Evolutionary conservation across 768 basidiomycete genomes (phyloP), one percentile per base, ranked within the genome.

Genomic region (Psilocybe cubensis): DNA sequence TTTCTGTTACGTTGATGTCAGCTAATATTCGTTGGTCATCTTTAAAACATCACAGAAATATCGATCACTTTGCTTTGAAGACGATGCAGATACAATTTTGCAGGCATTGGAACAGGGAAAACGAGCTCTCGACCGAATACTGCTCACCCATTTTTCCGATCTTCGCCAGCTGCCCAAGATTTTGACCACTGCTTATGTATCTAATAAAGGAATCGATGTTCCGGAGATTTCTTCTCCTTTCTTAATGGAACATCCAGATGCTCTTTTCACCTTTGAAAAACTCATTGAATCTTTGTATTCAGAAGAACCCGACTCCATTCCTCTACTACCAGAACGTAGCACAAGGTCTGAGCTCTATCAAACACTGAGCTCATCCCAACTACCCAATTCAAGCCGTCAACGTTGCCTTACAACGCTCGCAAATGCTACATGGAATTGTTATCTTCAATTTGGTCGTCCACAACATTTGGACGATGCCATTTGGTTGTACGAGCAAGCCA

Each of bases 391-490:
- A 35, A 31, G 8, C 25, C 56, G 56, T 24, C n/a, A 23, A 35
- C 29, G 25, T 14, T 57, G 45, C 35, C 40, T 57, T 10, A 57
- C 50, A 20, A 43, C 27, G 8, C 48, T 57, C 6, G 56, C 28
- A 10, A 43, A 57, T 27, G n/a, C 33, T 11, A 42, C 56, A 7
- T 57, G 56, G 56, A 57, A 51, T 29, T 20, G 42, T 7, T 57
- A 51, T 33, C 42, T 57, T 7, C 24, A 40, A 14, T 35, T 43
- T n/a, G 18, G 27, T 17, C 23, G 28, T 29, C 31, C 40, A 9
- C 27, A 12, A n/a, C 48, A 57, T 33, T 24, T 57, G 23, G 56
- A 57, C 29, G 56, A 57, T 42, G 45, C 56, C 4, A 57, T 57
- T 24, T 57, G 48, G 48, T 42, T 51, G 6, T 57, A 57, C 41